Conservation (phyloP, 148 eudicot genomes). For the Suaeda aralocaspica region DNA sequence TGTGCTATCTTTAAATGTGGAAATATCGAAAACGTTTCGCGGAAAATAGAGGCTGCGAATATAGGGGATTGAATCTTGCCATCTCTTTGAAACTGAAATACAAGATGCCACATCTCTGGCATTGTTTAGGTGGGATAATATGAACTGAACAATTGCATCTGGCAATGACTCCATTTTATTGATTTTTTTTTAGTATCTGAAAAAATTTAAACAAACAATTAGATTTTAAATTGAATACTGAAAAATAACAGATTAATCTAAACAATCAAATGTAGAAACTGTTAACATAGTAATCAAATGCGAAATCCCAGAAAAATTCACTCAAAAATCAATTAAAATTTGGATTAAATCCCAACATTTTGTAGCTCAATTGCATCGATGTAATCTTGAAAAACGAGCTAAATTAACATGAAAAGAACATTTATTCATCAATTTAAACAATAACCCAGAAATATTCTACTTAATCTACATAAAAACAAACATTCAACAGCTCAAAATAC, state of each 20-base stretch:
- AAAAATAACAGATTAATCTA: not conserved
- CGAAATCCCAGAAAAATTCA: not conserved
- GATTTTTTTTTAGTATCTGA: slow-evolving; percentile 27
- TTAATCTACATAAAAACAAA: not conserved
- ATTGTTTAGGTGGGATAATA: slow-evolving; percentile 60
- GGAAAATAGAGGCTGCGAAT: slow-evolving; percentile 68
- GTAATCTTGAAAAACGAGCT: no score
- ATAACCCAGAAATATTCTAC: not conserved
- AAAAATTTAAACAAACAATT: slow-evolving; percentile 34
- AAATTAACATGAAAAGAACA: no score
- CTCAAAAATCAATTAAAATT: not conserved
- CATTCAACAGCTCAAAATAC: not conserved
- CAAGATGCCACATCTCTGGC: slow-evolving; percentile 85
- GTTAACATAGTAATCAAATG: not conserved
- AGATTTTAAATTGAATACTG: not conserved
- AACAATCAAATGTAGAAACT: not conserved
- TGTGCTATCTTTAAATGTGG: slow-evolving; percentile 17
- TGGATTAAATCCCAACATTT: not conserved
- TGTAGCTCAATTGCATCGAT: not conserved
- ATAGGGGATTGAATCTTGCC: slow-evolving; percentile 74
- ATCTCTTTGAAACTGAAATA: slow-evolving; percentile 68
- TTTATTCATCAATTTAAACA: no score
- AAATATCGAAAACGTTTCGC: slow-evolving; percentile 61
- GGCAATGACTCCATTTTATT: slow-evolving; percentile 76
- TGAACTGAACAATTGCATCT: slow-evolving; percentile 70